phyloP scores from a whole-genome alignment of 176 grass and related monocot genomes.

The Paspalum vaginatum region DNA sequence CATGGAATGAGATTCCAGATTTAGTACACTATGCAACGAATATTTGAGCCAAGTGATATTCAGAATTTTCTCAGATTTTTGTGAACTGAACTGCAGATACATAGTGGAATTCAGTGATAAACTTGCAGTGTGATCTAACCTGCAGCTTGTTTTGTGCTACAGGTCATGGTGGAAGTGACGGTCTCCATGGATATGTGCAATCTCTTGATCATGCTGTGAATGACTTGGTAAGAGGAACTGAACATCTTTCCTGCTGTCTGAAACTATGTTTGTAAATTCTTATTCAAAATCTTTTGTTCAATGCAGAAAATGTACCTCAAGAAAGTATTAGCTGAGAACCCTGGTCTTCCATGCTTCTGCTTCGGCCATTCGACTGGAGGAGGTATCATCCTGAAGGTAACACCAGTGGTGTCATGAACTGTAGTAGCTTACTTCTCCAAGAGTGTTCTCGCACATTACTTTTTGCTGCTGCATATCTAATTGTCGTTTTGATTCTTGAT shows the following conservation, averaged over 20 bases:
- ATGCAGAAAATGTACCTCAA: constrained; percentile 82
- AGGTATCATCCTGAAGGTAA: constrained; percentile 88
- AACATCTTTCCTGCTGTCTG: background rate
- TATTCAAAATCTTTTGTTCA: constrained; percentile 10
- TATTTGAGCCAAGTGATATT: background rate
- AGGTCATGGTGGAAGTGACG: constrained; percentile 93
- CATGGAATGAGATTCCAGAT: background rate
- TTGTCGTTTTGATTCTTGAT: constrained; percentile 9
- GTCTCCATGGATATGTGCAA: constrained; percentile 91
- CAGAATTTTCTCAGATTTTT: background rate
- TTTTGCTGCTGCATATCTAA: background rate
- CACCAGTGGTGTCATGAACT: background rate
- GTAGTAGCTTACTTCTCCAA: background rate
- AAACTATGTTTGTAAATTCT: background rate
- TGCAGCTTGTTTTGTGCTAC: constrained; percentile 23
- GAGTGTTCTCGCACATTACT: background rate
- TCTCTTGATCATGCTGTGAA: constrained; percentile 79
- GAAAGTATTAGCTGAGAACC: constrained; percentile 68
- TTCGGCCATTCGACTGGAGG: constrained; percentile 95
- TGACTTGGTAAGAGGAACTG: constrained; percentile 64
- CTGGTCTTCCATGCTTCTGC: constrained; percentile 75
- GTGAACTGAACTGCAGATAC: background rate
- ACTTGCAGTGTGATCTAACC: constrained; percentile 5
- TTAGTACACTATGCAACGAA: constrained; percentile 7
- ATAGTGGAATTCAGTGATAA: background rate